A percentile compares a stretch with the other conserved stretches of the same genome.
phyloP scores from a whole-genome alignment of 495 filamentous ascomycete genomes.

The Trichoderma parareesei region DNA sequence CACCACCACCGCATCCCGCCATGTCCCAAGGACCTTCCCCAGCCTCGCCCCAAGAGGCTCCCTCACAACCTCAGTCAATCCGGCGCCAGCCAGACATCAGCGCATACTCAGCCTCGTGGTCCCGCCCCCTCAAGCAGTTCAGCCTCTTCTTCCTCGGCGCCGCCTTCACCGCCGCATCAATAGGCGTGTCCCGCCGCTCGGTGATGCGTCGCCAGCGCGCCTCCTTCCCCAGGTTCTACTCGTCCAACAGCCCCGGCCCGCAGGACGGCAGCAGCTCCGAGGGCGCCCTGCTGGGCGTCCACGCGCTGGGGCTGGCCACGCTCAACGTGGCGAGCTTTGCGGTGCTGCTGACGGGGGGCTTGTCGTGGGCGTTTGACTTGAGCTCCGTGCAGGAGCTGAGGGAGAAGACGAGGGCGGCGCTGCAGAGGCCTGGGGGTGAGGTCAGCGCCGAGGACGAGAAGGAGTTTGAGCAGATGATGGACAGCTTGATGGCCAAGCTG shows the following conservation, averaged over 20 bases:
- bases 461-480: conserved; percentile 66
- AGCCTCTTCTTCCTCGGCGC: conserved; percentile 62
- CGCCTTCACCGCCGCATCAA: conserved; percentile 61
- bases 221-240: conserved; percentile 57
- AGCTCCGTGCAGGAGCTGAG: conserved; percentile 62
- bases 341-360: conserved; percentile 60
- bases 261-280: conserved; percentile 19
- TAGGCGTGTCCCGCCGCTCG: conserved; percentile 62
- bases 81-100: conserved; percentile 7
- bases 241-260: conserved; percentile 35
- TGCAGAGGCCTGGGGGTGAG: conserved; percentile 35
- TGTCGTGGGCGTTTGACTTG: conserved; percentile 64
- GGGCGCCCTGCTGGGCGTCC: conserved; percentile 58
- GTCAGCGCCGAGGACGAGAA: conserved; percentile 52
- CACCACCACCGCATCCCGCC: background rate
- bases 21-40: background rate
- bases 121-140: conserved; percentile 43
- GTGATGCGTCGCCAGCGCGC: conserved; percentile 44
- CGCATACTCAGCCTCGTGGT: conserved; percentile 18
- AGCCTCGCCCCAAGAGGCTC: background rate
- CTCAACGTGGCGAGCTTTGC: conserved; percentile 64
- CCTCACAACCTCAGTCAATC: conserved; percentile 6
- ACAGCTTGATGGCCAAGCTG: conserved; percentile 37
- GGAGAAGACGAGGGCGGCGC: conserved; percentile 36
- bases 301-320: conserved; percentile 77